phyloP scores from a whole-genome alignment of 2,329 filamentous ascomycete genomes.

The Phoma sp. region DNA sequence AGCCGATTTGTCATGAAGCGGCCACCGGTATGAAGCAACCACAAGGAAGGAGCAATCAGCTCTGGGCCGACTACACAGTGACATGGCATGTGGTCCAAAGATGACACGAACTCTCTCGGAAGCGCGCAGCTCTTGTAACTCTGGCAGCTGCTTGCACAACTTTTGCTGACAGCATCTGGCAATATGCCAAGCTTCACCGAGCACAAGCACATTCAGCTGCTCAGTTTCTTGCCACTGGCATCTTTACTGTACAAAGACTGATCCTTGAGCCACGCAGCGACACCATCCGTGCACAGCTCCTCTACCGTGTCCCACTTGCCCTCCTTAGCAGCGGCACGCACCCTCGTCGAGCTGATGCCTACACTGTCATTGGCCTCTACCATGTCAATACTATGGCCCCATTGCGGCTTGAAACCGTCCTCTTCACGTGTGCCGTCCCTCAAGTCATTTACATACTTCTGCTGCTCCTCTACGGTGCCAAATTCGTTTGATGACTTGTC shows the following conservation, averaged over 20 bases:
- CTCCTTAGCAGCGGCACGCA: slow-evolving; percentile 63
- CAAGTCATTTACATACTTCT: slow-evolving; percentile 62
- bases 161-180: neutral
- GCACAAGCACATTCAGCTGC: slow-evolving; percentile 30
- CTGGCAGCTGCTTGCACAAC: neutral
- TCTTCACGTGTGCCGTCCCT: slow-evolving; percentile 56
- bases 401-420: slow-evolving; percentile 64
- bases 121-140: neutral
- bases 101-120: neutral
- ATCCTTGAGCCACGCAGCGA: slow-evolving; percentile 65
- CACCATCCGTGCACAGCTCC: slow-evolving; percentile 63
- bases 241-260: slow-evolving; percentile 63
- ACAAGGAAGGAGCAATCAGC: neutral
- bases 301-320: slow-evolving; percentile 58
- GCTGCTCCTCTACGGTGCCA: slow-evolving; percentile 64
- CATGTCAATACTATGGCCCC: slow-evolving; percentile 68
- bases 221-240: slow-evolving; percentile 46
- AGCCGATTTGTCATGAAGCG: neutral
- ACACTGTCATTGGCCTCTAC: slow-evolving; percentile 60
- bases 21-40: neutral
- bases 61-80: neutral
- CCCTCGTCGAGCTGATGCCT: slow-evolving; percentile 66
- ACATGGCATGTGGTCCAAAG: neutral
- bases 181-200: neutral
- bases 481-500: slow-evolving; percentile 60